A percentile compares a stretch with the other conserved stretches of the same genome.
phyloP scores from a whole-genome alignment of 129 eudicot genomes.

The Logfia minima region DNA sequence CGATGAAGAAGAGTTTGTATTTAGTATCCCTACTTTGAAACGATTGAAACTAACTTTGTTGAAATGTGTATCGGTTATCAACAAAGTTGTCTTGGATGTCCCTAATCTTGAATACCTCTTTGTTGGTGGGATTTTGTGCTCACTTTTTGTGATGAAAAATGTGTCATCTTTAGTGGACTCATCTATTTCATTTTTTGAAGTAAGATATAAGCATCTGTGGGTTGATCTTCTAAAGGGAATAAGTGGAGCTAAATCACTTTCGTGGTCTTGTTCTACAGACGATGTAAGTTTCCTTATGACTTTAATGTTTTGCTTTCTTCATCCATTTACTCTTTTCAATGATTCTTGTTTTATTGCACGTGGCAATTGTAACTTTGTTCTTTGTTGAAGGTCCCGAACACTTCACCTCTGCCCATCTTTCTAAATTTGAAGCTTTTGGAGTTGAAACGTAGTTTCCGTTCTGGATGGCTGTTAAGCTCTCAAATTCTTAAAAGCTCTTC shows the following conservation, averaged over 20 bases:
- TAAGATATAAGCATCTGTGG: not conserved
- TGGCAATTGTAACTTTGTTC: not conserved
- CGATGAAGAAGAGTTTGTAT: not conserved
- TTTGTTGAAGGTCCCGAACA: not conserved
- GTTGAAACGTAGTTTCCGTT: not conserved
- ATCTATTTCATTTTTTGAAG: not conserved
- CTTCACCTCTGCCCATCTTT: conserved; percentile 1
- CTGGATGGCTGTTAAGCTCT: not conserved
- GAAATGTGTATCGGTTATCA: not conserved
- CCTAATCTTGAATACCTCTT: conserved; percentile 29
- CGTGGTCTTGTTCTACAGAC: not conserved
- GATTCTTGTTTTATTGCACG: not conserved
- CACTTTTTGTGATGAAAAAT: conserved; percentile 9
- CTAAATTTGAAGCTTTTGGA: conserved; percentile 16
- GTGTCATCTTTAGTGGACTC: conserved; percentile 19
- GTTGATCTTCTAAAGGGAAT: conserved; percentile 17
- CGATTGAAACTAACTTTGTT: not conserved
- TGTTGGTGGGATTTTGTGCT: not conserved
- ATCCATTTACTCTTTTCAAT: not conserved
- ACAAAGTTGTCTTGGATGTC: conserved; percentile 4
- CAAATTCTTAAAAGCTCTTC: not conserved
- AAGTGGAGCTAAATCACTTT: conserved; percentile 21
- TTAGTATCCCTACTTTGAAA: conserved; percentile 20
- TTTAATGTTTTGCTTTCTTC: not conserved
- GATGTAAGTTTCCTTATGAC: conserved; percentile 3